phyloP scores from a whole-genome alignment of 2,329 filamentous ascomycete genomes.

The Talaromyces rugulosus region DNA sequence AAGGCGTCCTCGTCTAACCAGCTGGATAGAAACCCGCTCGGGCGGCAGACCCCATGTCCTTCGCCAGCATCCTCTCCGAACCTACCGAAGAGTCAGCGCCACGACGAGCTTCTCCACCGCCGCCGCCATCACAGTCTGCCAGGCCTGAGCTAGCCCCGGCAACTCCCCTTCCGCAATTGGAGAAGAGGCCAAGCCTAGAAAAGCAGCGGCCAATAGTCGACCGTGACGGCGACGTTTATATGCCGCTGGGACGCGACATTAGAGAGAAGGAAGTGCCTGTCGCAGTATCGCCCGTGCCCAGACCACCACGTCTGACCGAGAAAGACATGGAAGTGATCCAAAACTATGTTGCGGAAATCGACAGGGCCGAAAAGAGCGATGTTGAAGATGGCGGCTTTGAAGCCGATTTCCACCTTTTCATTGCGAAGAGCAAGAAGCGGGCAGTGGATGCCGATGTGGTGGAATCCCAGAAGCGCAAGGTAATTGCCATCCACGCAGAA shows the following conservation, averaged over 20 bases:
- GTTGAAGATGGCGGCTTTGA: constrained; percentile 51
- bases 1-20: neutral
- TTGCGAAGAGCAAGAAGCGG: constrained; percentile 59
- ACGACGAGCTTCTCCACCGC: constrained; percentile 47
- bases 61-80: constrained; percentile 87
- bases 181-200: constrained; percentile 25
- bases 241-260: constrained; percentile 23
- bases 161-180: constrained; percentile 23
- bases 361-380: constrained; percentile 55
- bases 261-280: constrained; percentile 16
- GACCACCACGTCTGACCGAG: constrained; percentile 52
- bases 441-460: constrained; percentile 59
- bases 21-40: constrained; percentile 62
- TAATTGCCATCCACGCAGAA: constrained; percentile 32
- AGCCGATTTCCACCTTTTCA: constrained; percentile 51
- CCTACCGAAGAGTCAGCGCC: constrained; percentile 59
- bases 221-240: constrained; percentile 16
- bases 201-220: constrained; percentile 21
- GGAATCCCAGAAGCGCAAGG: constrained; percentile 63
- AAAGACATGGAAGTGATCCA: constrained; percentile 68
- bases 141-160: constrained; percentile 23
- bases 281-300: constrained; percentile 38
- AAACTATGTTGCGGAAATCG: constrained; percentile 58
- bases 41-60: constrained; percentile 85
- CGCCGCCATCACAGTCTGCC: constrained; percentile 14